phyloP scores from a whole-genome alignment of 805 yeast species.

The Zygotorulaspora chibaensis region DNA sequence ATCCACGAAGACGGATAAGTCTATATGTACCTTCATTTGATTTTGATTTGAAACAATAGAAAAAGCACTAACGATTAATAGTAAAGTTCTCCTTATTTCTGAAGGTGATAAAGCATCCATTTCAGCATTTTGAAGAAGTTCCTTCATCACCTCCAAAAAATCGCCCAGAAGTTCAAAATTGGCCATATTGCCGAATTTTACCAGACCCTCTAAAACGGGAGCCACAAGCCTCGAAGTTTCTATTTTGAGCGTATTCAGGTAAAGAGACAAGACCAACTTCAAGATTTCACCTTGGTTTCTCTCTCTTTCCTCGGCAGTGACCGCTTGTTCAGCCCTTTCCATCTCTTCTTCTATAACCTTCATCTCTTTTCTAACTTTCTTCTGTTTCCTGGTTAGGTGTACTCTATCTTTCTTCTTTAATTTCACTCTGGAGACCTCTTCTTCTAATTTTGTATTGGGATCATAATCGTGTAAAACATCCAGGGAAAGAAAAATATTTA shows the following conservation, averaged over 20 bases:
- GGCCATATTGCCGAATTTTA: constrained; percentile 86
- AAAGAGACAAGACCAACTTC: constrained; percentile 64
- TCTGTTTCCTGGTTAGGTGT: constrained; percentile 84
- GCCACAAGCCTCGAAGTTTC: constrained; percentile 68
- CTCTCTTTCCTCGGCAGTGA: constrained; percentile 84
- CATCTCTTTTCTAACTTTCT: constrained; percentile 81
- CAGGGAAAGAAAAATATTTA: constrained; percentile 67
- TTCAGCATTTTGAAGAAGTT: constrained; percentile 56
- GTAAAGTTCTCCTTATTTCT: constrained; percentile 65
- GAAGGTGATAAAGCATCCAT: constrained; percentile 43
- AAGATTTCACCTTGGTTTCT: constrained; percentile 78
- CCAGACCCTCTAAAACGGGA: constrained; percentile 84
- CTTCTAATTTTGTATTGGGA: constrained; percentile 52
- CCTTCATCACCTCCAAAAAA: constrained; percentile 82
- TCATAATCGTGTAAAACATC: constrained; percentile 66
- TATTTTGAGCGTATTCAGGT: constrained; percentile 69
- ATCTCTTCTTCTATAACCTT: constrained; percentile 86
- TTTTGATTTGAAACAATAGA: constrained; percentile 74
- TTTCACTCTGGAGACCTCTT: constrained; percentile 44
- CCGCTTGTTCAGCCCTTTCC: constrained; percentile 79
- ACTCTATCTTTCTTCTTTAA: constrained; percentile 82
- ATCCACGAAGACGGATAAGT: constrained; percentile 74
- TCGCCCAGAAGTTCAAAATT: constrained; percentile 92
- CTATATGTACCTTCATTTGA: constrained; percentile 69
- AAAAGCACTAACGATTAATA: constrained; percentile 87